phyloP scores from a whole-genome alignment of 192 early-diverging fungal genomes.

The Chytriomyces sp. region DNA sequence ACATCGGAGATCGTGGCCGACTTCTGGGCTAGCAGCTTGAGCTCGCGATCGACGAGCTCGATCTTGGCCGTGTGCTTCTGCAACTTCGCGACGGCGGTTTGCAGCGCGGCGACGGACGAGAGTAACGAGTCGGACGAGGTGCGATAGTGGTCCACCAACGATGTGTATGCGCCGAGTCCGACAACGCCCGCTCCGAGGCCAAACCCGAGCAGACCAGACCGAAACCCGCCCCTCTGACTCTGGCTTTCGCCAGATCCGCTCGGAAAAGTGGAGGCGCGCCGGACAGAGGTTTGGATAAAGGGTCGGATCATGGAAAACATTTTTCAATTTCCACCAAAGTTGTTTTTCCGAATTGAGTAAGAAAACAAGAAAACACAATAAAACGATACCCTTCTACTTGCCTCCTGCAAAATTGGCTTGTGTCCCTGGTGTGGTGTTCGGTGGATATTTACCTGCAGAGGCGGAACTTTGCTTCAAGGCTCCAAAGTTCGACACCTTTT shows the following conservation, averaged over 20 bases:
- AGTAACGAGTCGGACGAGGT: conserved; percentile 69
- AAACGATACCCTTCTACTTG: too few relatives aligned
- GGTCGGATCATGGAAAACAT: too few relatives aligned
- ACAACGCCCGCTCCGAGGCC: conserved; percentile 71
- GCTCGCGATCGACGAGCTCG: conserved; percentile 69
- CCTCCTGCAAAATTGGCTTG: too few relatives aligned
- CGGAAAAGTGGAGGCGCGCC: too few relatives aligned
- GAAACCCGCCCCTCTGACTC: background rate
- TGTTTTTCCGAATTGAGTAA: too few relatives aligned
- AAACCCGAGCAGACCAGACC: conserved; percentile 60
- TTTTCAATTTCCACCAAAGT: too few relatives aligned
- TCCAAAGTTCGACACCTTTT: background rate
- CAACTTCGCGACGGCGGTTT: conserved; percentile 69
- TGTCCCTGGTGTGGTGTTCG: too few relatives aligned
- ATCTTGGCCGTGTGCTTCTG: conserved; percentile 77
- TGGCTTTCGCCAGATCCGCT: background rate
- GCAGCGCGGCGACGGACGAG: conserved; percentile 76
- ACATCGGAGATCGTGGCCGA: conserved; percentile 61
- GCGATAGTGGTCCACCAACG: conserved; percentile 86
- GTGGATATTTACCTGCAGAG: background rate
- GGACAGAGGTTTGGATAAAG: too few relatives aligned
- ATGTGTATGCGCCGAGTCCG: conserved; percentile 68
- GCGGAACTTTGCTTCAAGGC: background rate
- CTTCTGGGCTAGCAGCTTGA: conserved; percentile 55
- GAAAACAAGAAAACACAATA: too few relatives aligned